phyloP scores from a whole-genome alignment of 2,329 filamentous ascomycete species.

The Clonostachys sp. region DNA sequence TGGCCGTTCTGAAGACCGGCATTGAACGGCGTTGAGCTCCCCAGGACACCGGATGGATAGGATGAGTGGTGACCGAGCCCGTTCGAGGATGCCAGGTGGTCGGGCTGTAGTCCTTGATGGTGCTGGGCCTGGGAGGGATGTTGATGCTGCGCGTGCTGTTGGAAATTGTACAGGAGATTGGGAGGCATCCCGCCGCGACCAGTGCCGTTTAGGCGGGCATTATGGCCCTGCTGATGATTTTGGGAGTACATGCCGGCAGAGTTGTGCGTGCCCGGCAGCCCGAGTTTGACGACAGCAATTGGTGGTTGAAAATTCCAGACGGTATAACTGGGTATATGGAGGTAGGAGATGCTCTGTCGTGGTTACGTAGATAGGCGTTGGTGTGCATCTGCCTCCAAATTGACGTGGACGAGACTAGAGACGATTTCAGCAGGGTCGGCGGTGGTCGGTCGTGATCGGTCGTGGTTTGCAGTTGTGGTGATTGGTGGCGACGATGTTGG shows the following conservation, averaged over 20 bases:
- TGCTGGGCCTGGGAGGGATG: slow-evolving; percentile 63
- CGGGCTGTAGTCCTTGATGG: slow-evolving; percentile 54
- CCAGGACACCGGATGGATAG: slow-evolving; percentile 40
- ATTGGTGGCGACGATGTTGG: neutral
- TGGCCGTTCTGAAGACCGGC: slow-evolving; percentile 55
- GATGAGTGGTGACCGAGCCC: slow-evolving; percentile 39
- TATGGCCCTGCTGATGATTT: slow-evolving; percentile 67
- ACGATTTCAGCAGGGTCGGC: too few relatives aligned
- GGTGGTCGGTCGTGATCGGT: neutral
- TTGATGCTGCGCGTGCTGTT: slow-evolving; percentile 55
- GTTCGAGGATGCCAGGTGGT: slow-evolving; percentile 53
- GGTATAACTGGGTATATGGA: neutral
- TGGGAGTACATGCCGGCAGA: slow-evolving; percentile 66
- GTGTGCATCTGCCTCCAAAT: slow-evolving; percentile 1
- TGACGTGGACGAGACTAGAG: too few relatives aligned
- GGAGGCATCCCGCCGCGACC: slow-evolving; percentile 46
- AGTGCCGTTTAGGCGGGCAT: slow-evolving; percentile 64
- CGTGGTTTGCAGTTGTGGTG: neutral
- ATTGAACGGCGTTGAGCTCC: slow-evolving; percentile 59
- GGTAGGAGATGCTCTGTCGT: slow-evolving; percentile 2
- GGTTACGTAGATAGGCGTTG: slow-evolving; percentile 1
- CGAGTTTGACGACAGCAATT: too few relatives aligned
- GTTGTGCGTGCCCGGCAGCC: slow-evolving; percentile 2
- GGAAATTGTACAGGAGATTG: slow-evolving; percentile 65
- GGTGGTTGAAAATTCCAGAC: too few relatives aligned